A percentile compares a stretch with the other conserved stretches of the same genome.
These are phyloP conservation scores for Sugiyamaella marilandica DNA, from an alignment of 805 yeast species.

Conservation along the genomic window DNA sequence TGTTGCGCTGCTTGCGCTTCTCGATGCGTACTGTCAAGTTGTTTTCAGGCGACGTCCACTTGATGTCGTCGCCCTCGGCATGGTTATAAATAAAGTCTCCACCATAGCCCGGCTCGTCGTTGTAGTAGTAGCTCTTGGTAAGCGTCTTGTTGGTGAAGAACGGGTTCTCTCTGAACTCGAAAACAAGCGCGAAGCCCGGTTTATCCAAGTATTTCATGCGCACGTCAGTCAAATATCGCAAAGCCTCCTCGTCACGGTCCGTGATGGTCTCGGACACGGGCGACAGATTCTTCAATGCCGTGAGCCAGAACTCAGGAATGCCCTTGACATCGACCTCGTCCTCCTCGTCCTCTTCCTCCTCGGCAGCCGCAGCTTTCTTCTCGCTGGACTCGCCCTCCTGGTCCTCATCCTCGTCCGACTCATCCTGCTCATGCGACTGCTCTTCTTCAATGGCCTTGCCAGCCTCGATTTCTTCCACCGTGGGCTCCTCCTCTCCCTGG, in stretches of 20 bases:
- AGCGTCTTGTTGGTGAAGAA: slow-evolving; percentile 69
- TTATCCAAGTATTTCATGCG: slow-evolving; percentile 68
- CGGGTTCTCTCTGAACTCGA: slow-evolving; percentile 72
- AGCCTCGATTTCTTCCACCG: slow-evolving; percentile 65
- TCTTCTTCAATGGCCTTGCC: slow-evolving; percentile 70
- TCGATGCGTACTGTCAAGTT: slow-evolving; percentile 85
- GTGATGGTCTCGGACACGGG: slow-evolving; percentile 79
- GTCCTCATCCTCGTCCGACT: slow-evolving; percentile 40
- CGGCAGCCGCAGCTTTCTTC: slow-evolving; percentile 39
- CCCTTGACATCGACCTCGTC: slow-evolving; percentile 55
- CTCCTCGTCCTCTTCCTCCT: slow-evolving; percentile 41
- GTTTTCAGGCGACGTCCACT: slow-evolving; percentile 74
- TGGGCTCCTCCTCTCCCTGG: slow-evolving; percentile 70
- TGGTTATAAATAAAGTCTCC: slow-evolving; percentile 97
- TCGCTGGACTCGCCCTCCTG: slow-evolving; percentile 31
- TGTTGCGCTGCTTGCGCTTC: slow-evolving; percentile 95
- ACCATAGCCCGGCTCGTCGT: slow-evolving; percentile 86
- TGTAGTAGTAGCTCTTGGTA: slow-evolving; percentile 87
- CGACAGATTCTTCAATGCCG: slow-evolving; percentile 83
- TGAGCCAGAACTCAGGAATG: slow-evolving; percentile 93
- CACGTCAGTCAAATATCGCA: slow-evolving; percentile 62
- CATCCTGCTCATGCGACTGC: slow-evolving; percentile 42
- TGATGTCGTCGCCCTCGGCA: slow-evolving; percentile 83
- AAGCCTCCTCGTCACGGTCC: slow-evolving; percentile 84
- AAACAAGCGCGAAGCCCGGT: slow-evolving; percentile 86